Evolutionary conservation across 768 basidiomycete genomes (phyloP).

Genomic region (Paxillus ammoniavirescens): DNA sequence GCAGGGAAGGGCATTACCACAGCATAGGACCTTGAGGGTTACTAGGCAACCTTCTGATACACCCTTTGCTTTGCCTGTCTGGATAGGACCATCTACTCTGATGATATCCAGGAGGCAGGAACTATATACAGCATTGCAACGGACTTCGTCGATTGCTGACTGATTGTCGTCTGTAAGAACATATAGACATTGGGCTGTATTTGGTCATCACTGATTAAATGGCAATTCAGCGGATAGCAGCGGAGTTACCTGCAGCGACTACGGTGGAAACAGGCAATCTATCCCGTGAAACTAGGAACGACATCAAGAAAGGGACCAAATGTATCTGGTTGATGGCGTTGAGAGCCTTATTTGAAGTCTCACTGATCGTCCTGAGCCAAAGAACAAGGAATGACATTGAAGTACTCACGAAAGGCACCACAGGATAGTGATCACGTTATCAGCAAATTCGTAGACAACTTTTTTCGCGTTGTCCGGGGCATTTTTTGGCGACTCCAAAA

Average conservation of each 20-base stretch:
- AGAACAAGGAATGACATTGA: background rate
- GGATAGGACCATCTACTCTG: conserved; percentile 31
- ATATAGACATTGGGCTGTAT: conserved; percentile 84
- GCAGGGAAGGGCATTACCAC: conserved; percentile 47
- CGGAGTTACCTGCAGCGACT: conserved; percentile 68
- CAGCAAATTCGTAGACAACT: conserved; percentile 83
- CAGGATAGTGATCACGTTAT: conserved; percentile 87
- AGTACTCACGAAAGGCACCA: conserved; percentile 93
- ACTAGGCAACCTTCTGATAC: conserved; percentile 45
- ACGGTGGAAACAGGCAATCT: conserved; percentile 70
- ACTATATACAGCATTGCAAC: conserved; percentile 57
- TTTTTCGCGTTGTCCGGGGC: conserved; percentile 69
- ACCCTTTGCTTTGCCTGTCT: conserved; percentile 42
- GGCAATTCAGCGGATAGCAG: background rate
- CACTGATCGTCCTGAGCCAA: conserved; percentile 45
- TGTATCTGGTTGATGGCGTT: conserved; percentile 75
- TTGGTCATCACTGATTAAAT: background rate
- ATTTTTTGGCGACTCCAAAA: conserved; percentile 56
- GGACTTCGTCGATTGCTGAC: conserved; percentile 66
- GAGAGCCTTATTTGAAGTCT: conserved; percentile 88
- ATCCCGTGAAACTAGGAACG: conserved; percentile 75
- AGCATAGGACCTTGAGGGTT: conserved; percentile 63
- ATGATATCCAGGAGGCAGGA: conserved; percentile 66
- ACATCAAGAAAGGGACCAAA: conserved; percentile 82
- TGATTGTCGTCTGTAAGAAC: conserved; percentile 90